phyloP scores from a whole-genome alignment of 192 early-diverging fungal genomes.

The Backusella sp. region DNA sequence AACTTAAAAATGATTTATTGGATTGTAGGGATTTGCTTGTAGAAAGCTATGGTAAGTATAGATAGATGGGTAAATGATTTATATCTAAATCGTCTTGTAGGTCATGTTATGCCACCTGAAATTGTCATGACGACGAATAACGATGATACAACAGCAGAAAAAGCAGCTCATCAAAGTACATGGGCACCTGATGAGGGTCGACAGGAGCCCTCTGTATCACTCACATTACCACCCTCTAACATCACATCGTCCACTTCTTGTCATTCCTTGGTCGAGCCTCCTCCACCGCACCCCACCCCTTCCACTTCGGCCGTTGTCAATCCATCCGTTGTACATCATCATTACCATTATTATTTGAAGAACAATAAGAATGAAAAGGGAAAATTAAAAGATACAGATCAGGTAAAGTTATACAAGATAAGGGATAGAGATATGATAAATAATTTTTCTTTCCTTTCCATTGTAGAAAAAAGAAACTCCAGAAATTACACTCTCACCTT shows the following conservation, averaged over 20 bases:
- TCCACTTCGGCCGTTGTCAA: conserved; percentile 3
- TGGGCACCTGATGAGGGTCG: not conserved
- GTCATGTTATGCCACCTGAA: not conserved
- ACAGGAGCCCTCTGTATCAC: not conserved
- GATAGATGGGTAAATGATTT: no score
- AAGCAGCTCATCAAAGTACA: not conserved
- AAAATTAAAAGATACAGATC: not conserved
- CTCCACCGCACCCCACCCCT: conserved; percentile 10
- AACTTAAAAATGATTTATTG: conserved; percentile 41
- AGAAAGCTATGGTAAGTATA: conserved; percentile 36
- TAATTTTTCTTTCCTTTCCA: not conserved
- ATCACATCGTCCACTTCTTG: not conserved
- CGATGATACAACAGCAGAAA: not conserved
- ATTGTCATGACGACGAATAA: not conserved
- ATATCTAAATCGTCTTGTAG: not conserved
- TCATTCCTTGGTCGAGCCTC: not conserved
- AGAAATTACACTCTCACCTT: not conserved
- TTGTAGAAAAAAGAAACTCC: not conserved
- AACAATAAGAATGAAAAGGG: conserved; percentile 10
- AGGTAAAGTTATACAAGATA: not conserved
- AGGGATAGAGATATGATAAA: not conserved
- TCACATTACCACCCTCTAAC: not conserved
- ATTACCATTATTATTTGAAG: conserved; percentile 35
- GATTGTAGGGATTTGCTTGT: conserved; percentile 49
- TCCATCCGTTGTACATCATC: conserved; percentile 31